Evolutionary conservation across 331 rosid genomes (phyloP).

Genomic region (Pyracantha coccinea): DNA sequence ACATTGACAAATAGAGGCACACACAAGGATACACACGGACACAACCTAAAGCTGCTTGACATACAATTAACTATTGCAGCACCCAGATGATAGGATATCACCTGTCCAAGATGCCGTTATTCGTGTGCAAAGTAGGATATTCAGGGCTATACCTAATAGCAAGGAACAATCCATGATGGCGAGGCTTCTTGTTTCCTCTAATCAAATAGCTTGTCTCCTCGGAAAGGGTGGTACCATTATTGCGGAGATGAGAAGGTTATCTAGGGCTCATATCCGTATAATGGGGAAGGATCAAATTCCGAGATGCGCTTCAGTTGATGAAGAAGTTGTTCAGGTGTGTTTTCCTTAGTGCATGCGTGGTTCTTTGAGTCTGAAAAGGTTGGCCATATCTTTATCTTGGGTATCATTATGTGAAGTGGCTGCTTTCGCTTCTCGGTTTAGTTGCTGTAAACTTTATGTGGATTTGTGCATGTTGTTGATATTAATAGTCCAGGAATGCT

Average conservation of each 20-base stretch:
- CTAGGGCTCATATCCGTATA: constrained; percentile 84
- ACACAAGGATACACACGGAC: not conserved
- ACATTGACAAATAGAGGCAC: not conserved
- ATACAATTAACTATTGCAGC: constrained; percentile 49
- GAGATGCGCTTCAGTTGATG: constrained; percentile 76
- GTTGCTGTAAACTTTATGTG: constrained; percentile 5
- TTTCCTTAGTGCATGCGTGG: not conserved
- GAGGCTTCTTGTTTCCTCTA: constrained; percentile 77
- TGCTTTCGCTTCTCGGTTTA: not conserved
- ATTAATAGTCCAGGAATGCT: not conserved
- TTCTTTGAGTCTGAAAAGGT: constrained; percentile 7
- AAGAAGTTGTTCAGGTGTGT: constrained; percentile 85
- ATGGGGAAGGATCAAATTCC: constrained; percentile 82
- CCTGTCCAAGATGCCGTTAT: constrained; percentile 93
- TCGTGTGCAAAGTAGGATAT: constrained; percentile 74
- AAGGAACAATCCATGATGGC: constrained; percentile 64
- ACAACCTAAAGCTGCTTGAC: constrained; percentile 9
- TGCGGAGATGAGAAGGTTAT: constrained; percentile 87
- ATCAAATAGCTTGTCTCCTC: constrained; percentile 88
- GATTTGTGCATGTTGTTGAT: not conserved
- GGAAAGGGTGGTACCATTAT: constrained; percentile 94
- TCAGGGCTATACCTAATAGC: constrained; percentile 57
- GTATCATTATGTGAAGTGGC: not conserved
- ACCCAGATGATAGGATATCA: constrained; percentile 89
- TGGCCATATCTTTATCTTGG: constrained; percentile 1